Conservation (phyloP, 176 grass and related monocot genomes). For the Otatea glauca region DNA sequence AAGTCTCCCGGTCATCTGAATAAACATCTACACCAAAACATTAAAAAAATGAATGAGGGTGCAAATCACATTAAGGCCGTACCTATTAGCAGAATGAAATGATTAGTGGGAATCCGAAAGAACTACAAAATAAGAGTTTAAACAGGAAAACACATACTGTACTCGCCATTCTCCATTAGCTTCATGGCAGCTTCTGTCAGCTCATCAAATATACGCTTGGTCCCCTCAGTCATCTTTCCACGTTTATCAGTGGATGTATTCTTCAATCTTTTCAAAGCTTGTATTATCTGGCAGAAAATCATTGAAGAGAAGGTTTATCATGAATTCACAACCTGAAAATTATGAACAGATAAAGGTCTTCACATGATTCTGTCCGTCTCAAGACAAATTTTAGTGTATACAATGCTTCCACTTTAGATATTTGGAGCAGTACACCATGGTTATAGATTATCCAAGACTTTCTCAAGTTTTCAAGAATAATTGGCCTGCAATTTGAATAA, state of each 20-base stretch:
- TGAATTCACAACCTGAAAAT: slow-evolving; percentile 7
- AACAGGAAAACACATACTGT: slow-evolving; percentile 55
- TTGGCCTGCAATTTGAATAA: neutral
- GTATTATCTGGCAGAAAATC: slow-evolving; percentile 63
- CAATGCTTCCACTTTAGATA: neutral
- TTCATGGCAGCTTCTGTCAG: slow-evolving; percentile 93
- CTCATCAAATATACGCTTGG: slow-evolving; percentile 84
- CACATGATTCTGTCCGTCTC: neutral
- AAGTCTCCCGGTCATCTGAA: slow-evolving; percentile 85
- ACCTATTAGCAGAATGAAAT: neutral
- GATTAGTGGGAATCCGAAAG: neutral
- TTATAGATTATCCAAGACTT: neutral
- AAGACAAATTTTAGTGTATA: neutral
- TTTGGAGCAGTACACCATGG: neutral
- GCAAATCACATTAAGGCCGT: slow-evolving; percentile 14
- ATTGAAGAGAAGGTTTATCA: slow-evolving; percentile 18
- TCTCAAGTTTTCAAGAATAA: slow-evolving; percentile 2
- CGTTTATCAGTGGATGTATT: slow-evolving; percentile 67
- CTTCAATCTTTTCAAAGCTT: slow-evolving; percentile 93
- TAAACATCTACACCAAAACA: slow-evolving; percentile 82
- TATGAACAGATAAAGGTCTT: neutral
- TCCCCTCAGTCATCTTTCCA: slow-evolving; percentile 72
- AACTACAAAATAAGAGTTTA: slow-evolving; percentile 26
- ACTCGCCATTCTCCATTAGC: slow-evolving; percentile 95
- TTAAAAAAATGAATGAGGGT: slow-evolving; percentile 31